These are phyloP conservation scores for Quercus suber DNA, from an alignment of 306 rosid genomes.

Conservation along the genomic window DNA sequence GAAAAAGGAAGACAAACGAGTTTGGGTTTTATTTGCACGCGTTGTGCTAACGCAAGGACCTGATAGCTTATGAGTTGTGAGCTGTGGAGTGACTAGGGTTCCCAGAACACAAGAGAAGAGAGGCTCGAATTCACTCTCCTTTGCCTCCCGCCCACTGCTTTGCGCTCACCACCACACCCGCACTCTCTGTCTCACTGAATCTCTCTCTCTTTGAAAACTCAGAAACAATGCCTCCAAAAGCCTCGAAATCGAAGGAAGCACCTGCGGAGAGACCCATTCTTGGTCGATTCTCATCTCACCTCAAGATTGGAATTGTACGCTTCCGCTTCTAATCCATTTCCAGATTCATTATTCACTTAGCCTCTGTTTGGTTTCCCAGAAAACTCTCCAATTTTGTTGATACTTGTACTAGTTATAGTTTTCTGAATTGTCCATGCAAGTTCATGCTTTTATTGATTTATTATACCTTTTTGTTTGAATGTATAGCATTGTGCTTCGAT, in stretches of 20 bases:
- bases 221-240: conserved; percentile 51
- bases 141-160: too few relatives aligned
- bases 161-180: background rate
- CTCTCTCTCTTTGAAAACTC: background rate
- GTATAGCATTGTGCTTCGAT: background rate
- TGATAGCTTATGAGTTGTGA: too few relatives aligned
- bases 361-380: background rate
- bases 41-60: too few relatives aligned
- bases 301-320: conserved; percentile 55
- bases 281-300: conserved; percentile 59
- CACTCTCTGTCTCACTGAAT: conserved; percentile 13
- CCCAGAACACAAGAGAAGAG: too few relatives aligned
- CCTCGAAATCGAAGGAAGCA: conserved; percentile 51
- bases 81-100: too few relatives aligned
- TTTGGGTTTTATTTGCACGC: too few relatives aligned
- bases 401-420: too few relatives aligned
- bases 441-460: background rate
- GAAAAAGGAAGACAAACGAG: fast-evolving
- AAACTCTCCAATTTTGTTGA: background rate
- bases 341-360: background rate
- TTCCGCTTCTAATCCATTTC: background rate
- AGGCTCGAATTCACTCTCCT: too few relatives aligned
- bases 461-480: background rate
- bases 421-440: background rate
- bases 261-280: conserved; percentile 54